Percentiles rank a stretch among this genome's conserved stretches.
Evolutionary conservation across 306 rosid genomes (phyloP).

Genomic region (Quercus cerris): DNA sequence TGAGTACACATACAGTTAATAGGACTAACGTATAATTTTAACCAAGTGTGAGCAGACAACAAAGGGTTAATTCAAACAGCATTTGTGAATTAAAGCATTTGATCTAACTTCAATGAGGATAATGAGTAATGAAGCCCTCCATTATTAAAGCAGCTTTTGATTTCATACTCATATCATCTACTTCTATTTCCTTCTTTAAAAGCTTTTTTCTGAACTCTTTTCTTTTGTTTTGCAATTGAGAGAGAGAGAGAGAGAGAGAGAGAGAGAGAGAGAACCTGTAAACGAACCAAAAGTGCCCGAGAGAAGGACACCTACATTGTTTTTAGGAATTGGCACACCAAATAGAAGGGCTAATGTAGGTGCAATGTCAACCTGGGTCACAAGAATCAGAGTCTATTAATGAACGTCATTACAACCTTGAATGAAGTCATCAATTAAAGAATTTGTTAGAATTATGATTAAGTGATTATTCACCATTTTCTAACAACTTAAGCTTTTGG

Average conservation of each 20-base stretch:
- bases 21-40: neutral
- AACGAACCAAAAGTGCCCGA: constrained; percentile 46
- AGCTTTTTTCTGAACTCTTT: neutral
- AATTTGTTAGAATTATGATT: neutral
- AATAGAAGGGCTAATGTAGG: constrained; percentile 83
- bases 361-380: constrained; percentile 75
- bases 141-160: neutral
- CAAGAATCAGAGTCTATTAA: constrained; percentile 25
- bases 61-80: neutral
- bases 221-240: constrained; percentile 5
- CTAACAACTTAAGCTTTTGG: no score
- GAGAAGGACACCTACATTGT: constrained; percentile 77
- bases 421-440: neutral
- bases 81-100: neutral
- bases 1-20: neutral
- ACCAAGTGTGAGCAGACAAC: neutral
- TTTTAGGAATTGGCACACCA: constrained; percentile 93
- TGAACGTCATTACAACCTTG: constrained; percentile 18
- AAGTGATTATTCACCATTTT: no score
- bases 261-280: constrained; percentile 43
- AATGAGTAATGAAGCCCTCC: neutral
- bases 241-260: constrained; percentile 6
- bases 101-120: neutral
- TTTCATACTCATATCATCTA: neutral
- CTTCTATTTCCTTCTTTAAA: neutral